These are phyloP conservation scores for Monilinia aucupariae DNA, from an alignment of 2,329 filamentous ascomycete genomes.

Conservation along the genomic window DNA sequence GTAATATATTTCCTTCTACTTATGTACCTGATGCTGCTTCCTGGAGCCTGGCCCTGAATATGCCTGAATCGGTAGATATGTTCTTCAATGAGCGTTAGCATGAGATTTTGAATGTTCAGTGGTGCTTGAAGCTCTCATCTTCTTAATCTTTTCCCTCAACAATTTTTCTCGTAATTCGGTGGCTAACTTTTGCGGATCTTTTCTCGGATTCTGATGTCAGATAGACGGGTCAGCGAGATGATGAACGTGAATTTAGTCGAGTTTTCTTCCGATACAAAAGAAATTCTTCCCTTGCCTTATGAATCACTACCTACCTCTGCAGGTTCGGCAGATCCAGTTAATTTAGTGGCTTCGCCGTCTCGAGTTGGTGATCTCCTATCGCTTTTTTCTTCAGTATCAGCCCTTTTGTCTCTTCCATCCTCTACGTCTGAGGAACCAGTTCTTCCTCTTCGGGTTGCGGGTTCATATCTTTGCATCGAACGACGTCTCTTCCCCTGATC, in stretches of 20 bases:
- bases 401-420: constrained; percentile 47
- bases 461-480: constrained; percentile 36
- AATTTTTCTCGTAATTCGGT: constrained; percentile 46
- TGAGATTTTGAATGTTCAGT: constrained; percentile 37
- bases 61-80: constrained; percentile 6
- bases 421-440: constrained; percentile 44
- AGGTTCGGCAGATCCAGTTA: constrained; percentile 28
- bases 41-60: not conserved
- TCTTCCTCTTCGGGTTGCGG: constrained; percentile 41
- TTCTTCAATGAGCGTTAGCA: constrained; percentile 44
- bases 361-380: constrained; percentile 33
- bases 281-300: constrained; percentile 27
- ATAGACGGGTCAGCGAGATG: constrained; percentile 35
- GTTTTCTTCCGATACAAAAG: constrained; percentile 18
- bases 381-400: constrained; percentile 51
- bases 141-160: constrained; percentile 49
- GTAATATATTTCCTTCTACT: constrained; percentile 8
- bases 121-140: constrained; percentile 48
- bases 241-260: constrained; percentile 19
- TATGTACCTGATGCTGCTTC: not conserved
- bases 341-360: constrained; percentile 25
- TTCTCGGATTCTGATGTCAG: constrained; percentile 32
- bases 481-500: constrained; percentile 33
- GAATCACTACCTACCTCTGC: constrained; percentile 42
- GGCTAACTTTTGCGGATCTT: constrained; percentile 40